Evolutionary conservation across 805 yeast genomes (phyloP).

Genomic region (Zygoascus tannicola): DNA sequence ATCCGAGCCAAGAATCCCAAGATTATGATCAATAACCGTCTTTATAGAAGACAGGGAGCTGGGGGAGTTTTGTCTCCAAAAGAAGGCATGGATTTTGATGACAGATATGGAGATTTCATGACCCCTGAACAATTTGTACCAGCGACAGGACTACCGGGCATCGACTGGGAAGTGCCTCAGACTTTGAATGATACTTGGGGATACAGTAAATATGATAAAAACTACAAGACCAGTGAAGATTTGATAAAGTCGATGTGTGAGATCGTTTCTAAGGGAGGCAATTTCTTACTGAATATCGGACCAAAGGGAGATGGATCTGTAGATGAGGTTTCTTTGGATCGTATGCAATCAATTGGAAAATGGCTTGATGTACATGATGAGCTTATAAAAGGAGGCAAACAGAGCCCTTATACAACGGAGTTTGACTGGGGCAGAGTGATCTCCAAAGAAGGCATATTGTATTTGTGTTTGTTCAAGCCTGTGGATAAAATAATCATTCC

Average conservation of each 20-base stretch:
- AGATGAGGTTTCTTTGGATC: slow-evolving; percentile 1
- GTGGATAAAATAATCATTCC: neutral
- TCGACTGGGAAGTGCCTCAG: slow-evolving; percentile 13
- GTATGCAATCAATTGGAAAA: slow-evolving; percentile 8
- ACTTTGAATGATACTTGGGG: slow-evolving; percentile 15
- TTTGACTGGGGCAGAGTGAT: neutral
- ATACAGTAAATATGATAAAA: slow-evolving; percentile 10
- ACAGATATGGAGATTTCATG: slow-evolving; percentile 14
- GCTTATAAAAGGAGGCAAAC: neutral
- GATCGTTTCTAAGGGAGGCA: slow-evolving; percentile 13
- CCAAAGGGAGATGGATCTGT: slow-evolving; percentile 15
- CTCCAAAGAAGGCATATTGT: neutral
- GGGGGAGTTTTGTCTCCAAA: slow-evolving; percentile 11
- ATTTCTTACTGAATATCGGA: slow-evolving; percentile 14
- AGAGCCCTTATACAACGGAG: neutral
- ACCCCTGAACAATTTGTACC: slow-evolving; percentile 16
- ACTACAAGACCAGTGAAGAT: slow-evolving; percentile 9
- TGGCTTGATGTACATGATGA: slow-evolving; percentile 8
- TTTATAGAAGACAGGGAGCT: slow-evolving; percentile 12
- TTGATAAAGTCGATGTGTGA: slow-evolving; percentile 8
- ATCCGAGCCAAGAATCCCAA: slow-evolving; percentile 10
- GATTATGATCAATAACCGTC: slow-evolving; percentile 13
- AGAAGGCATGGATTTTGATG: slow-evolving; percentile 8
- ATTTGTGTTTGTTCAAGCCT: neutral
- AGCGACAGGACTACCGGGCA: slow-evolving; percentile 7